Evolutionary conservation across 2,329 filamentous ascomycete species (phyloP), one percentile per base, ranked within the genome.

Genomic region (Mycosphaerella sp.): DNA sequence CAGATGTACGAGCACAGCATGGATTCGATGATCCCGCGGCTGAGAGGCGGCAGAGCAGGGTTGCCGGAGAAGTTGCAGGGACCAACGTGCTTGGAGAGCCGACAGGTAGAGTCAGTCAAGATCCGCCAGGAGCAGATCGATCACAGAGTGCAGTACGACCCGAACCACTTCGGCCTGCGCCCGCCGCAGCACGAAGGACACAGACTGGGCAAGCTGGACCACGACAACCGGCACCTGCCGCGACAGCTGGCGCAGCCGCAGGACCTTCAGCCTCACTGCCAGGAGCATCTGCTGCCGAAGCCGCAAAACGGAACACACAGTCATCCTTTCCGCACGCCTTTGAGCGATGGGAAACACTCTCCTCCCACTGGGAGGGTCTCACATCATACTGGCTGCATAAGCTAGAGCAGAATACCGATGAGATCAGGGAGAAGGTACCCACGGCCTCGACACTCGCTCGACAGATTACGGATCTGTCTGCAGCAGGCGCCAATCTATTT

Each of bases 341-440:
- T 64, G 91, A 98, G 70, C 81, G 93, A 54, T 98, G 93, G 93
- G 93, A 98, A 68, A 91, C 88, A 0, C 73, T 98, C 2, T 98
- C 93, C 0, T 94, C 93, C 5, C 91, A 97, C 62, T 98, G 93
- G 93, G 93, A 98, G 68, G 93, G 93, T 4, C 77, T 98, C 53
- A 97, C 93, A 0, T 91, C 89, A 53, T 97, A 95, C 71, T 98
- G 93, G 91, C 93, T 98, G 58, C 86, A 89, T 41, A 84, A 89
- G 60, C 76, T 98, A 6, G 88, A 98, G 70, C 84, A 93, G 66
- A 95, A 95, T 66, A 86, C 87, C 25, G 84, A 89, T 48, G 89
- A 95, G 59, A 80, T 95, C 35, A 84, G 86, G 58, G 78, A 84
- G 10, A 87, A 94, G 60, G 59, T 67, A 2, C 87, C 91, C 0